Percentiles rank a stretch among this genome's conserved stretches.
These are phyloP conservation scores for Umbelopsis sp. DNA, from an alignment of 192 early-diverging fungal genomes.

Conservation along the genomic window DNA sequence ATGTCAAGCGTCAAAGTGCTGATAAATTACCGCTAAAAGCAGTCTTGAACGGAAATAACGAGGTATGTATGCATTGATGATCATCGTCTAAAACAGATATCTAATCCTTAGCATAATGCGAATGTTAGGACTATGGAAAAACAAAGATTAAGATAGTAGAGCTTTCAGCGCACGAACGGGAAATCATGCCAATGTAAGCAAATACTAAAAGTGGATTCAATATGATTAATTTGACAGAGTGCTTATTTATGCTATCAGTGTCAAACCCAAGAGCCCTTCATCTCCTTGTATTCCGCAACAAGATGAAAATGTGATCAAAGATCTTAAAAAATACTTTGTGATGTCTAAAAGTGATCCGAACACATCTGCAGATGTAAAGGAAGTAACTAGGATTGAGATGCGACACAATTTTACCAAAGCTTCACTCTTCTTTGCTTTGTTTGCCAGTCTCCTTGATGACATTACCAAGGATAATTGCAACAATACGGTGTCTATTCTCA, in stretches of 20 bases:
- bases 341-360: conserved; percentile 13
- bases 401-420: conserved; percentile 79
- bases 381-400: conserved; percentile 85
- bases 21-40: conserved; percentile 41
- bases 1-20: conserved; percentile 11
- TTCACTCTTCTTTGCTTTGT: conserved; percentile 70
- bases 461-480: conserved; percentile 27
- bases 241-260: conserved; percentile 1
- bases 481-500: conserved; percentile 39
- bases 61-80: conserved; percentile 1
- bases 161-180: conserved; percentile 60
- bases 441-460: conserved; percentile 64
- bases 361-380: conserved; percentile 64
- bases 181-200: conserved; percentile 44
- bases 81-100: background rate
- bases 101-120: background rate
- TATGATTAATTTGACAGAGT: background rate
- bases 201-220: background rate
- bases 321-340: conserved; percentile 58
- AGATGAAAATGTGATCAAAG: conserved; percentile 52
- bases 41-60: conserved; percentile 36
- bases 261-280: conserved; percentile 9
- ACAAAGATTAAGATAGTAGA: conserved; percentile 67
- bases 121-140: conserved; percentile 43
- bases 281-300: conserved; percentile 29